These are phyloP conservation scores for Penicillium sp. DNA, from an alignment of 2,329 filamentous ascomycete genomes.

Conservation along the genomic window DNA sequence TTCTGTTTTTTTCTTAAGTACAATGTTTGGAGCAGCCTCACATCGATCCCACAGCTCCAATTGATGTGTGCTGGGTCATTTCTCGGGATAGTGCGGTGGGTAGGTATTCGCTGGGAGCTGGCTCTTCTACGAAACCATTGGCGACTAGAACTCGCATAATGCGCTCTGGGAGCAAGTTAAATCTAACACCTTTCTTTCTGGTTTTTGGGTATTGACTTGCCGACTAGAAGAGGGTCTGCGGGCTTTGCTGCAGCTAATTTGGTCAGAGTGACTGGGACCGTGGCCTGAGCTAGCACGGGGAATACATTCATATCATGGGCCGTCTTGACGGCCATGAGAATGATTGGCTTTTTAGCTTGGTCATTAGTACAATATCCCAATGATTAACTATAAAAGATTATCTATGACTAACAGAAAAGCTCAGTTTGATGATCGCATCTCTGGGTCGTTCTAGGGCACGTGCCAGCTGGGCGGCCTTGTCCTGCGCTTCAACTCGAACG, in stretches of 20 bases:
- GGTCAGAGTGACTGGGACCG: conserved; percentile 11
- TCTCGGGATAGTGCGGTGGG: conserved; percentile 19
- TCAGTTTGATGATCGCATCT: conserved; percentile 24
- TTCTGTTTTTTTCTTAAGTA: background rate
- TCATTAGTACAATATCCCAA: background rate
- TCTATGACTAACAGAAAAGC: conserved; percentile 11
- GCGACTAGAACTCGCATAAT: conserved; percentile 25
- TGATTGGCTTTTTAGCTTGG: conserved; percentile 11
- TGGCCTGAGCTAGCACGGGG: conserved; percentile 16
- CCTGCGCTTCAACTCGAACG: conserved; percentile 16
- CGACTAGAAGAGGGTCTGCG: conserved; percentile 26
- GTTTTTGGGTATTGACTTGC: conserved; percentile 1
- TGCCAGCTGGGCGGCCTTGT: conserved; percentile 16
- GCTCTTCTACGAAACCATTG: conserved; percentile 19
- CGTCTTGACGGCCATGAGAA: conserved; percentile 23
- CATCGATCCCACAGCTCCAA: conserved; percentile 21
- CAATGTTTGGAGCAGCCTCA: conserved; percentile 6
- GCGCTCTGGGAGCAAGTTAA: conserved; percentile 14
- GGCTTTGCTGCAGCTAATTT: conserved; percentile 23
- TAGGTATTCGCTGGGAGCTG: conserved; percentile 13
- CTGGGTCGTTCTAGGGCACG: conserved; percentile 20
- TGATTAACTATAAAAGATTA: too few species aligned
- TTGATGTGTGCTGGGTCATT: conserved; percentile 19
- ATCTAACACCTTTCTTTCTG: background rate
- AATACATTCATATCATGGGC: conserved; percentile 24